Conservation (phyloP, 2,329 filamentous ascomycete species). For the Curvularia eragrostidis region DNA sequence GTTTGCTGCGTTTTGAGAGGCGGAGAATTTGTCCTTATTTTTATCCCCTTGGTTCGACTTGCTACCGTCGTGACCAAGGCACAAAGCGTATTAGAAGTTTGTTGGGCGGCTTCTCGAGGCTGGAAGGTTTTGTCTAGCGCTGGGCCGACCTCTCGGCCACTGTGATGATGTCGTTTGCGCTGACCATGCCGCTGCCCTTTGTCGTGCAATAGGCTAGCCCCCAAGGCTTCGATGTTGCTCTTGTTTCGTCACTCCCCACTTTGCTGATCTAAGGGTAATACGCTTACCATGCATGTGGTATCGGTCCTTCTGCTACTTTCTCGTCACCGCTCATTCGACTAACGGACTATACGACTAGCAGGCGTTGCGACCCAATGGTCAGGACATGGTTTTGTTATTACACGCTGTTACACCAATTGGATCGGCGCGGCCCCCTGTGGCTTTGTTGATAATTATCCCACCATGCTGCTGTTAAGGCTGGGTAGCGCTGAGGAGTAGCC, state of each 20-base stretch:
- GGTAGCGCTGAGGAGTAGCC: slow-evolving; percentile 6
- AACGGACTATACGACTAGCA: slow-evolving; percentile 19
- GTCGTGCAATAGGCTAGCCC: slow-evolving; percentile 4
- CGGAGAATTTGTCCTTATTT: slow-evolving; percentile 2
- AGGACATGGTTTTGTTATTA: slow-evolving; percentile 12
- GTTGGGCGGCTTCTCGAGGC: slow-evolving; percentile 9
- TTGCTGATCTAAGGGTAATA: slow-evolving; percentile 20
- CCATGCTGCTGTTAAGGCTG: slow-evolving; percentile 5
- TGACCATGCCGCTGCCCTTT: slow-evolving; percentile 5
- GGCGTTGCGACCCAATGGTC: slow-evolving; percentile 17
- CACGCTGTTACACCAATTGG: slow-evolving; percentile 13
- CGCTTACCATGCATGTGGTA: slow-evolving; percentile 24
- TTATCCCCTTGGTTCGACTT: background rate
- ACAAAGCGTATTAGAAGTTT: background rate
- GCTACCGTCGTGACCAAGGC: background rate
- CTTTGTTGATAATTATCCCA: slow-evolving; percentile 14
- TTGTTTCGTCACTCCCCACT: slow-evolving; percentile 23
- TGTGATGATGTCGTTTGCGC: slow-evolving; percentile 8
- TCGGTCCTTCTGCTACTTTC: slow-evolving; percentile 33
- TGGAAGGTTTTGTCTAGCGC: slow-evolving; percentile 22
- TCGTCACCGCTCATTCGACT: slow-evolving; percentile 35
- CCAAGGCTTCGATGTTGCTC: slow-evolving; percentile 20
- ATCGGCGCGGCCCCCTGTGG: slow-evolving; percentile 5
- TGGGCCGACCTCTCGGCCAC: slow-evolving; percentile 10
- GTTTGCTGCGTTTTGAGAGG: slow-evolving; percentile 15